phyloP scores from a whole-genome alignment of 108 stramenopile species.

The Fistulifera solaris region DNA sequence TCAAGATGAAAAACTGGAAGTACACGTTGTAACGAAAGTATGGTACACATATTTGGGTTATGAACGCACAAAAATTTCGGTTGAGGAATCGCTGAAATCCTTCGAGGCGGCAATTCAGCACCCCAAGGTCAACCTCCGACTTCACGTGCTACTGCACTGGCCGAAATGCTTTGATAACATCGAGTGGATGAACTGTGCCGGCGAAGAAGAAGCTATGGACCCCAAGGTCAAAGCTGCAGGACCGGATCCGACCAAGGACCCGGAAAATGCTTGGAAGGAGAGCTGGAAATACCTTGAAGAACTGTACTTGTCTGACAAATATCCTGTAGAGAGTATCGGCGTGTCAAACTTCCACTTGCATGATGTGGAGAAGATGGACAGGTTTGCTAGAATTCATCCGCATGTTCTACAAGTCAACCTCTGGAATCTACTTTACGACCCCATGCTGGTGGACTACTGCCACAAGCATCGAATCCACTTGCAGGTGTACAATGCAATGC shows the following conservation, averaged over 20 bases:
- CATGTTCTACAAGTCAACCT: conserved; percentile 64
- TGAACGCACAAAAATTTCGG: conserved; percentile 62
- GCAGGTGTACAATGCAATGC: conserved; percentile 62
- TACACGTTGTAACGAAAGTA: conserved; percentile 83
- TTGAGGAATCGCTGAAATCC: conserved; percentile 38
- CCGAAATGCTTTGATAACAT: conserved; percentile 68
- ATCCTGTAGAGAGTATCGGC: conserved; percentile 65
- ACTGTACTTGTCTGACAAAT: conserved; percentile 23
- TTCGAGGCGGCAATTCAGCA: conserved; percentile 30
- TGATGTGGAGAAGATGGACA: conserved; percentile 47
- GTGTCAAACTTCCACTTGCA: conserved; percentile 76
- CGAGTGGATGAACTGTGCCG: conserved; percentile 77
- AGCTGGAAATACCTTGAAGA: conserved; percentile 80
- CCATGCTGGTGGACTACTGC: conserved; percentile 39
- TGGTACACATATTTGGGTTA: conserved; percentile 90
- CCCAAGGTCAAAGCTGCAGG: conserved; percentile 44
- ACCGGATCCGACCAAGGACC: conserved; percentile 62
- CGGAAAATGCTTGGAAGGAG: conserved; percentile 65
- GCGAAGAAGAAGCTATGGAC: conserved; percentile 54
- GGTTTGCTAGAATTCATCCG: conserved; percentile 33
- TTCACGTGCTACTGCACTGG: conserved; percentile 82
- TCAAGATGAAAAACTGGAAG: conserved; percentile 11
- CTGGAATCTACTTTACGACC: conserved; percentile 68
- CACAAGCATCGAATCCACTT: conserved; percentile 46
- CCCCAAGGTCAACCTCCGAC: conserved; percentile 28